These are phyloP conservation scores for Aquanectria penicillioides DNA, from an alignment of 2,329 filamentous ascomycete species.

Conservation along the genomic window DNA sequence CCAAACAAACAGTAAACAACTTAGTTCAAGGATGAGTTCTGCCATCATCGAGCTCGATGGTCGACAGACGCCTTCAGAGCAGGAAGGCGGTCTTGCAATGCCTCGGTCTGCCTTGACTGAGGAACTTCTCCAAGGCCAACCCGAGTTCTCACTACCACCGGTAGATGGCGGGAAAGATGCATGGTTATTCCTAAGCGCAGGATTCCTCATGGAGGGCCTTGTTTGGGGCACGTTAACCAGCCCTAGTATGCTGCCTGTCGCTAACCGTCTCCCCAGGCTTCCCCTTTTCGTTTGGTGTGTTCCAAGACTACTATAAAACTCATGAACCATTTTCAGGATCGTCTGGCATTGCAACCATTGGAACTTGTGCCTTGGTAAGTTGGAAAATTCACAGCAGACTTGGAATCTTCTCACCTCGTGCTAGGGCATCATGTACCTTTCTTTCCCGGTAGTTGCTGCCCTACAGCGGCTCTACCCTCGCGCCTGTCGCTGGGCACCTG, in stretches of 20 bases:
- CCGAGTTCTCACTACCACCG: constrained; percentile 42
- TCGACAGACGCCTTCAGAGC: not conserved
- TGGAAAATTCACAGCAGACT: not conserved
- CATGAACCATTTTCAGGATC: constrained; percentile 64
- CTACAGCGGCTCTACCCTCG: constrained; percentile 52
- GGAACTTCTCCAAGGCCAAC: not conserved
- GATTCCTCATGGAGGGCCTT: constrained; percentile 35
- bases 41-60: no score
- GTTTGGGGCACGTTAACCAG: constrained; percentile 8
- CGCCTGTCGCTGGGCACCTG: constrained; percentile 50
- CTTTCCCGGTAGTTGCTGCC: constrained; percentile 55
- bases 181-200: constrained; percentile 44
- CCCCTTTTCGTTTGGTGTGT: constrained; percentile 72
- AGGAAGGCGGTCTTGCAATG: not conserved
- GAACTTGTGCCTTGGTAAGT: constrained; percentile 65
- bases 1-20: no score
- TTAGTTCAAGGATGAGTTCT: no score
- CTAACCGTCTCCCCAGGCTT: constrained; percentile 58
- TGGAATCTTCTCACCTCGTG: not conserved
- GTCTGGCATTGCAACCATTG: constrained; percentile 65
- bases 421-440: constrained; percentile 51
- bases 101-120: not conserved
- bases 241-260: not conserved
- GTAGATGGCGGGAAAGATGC: constrained; percentile 51
- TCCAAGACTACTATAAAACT: constrained; percentile 71